Evolutionary conservation across 2,329 filamentous ascomycete genomes (phyloP), one percentile per base, ranked within the genome.

Genomic region (Pseudonectria foliicola): DNA sequence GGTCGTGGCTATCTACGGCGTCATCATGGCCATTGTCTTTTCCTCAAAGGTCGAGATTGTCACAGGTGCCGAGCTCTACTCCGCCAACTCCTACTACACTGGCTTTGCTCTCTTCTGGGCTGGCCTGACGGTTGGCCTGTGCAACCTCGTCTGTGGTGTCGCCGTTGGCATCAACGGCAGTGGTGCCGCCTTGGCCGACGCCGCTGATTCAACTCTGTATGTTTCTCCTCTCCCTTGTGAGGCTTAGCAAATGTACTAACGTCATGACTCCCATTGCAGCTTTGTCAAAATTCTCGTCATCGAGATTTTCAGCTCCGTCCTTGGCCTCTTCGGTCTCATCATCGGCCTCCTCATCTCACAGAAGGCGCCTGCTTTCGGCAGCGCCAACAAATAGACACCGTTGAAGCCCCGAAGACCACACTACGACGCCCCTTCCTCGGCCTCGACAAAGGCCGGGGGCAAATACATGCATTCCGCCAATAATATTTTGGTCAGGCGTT

Each of bases 1-100:
- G 69, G 92, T 98, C 57, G 92, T 98, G 56, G 92, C 92, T 64
- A 98, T 98, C 64, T 98, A 98, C 74, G 93, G 93, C 54, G 90
- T 98, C 66, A 98, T 98, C 68, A 98, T 98, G 88, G 84, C 89
- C 54, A 98, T 98, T 61, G 85, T 98, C 55, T 96, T 96, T 70
- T 93, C 89, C 29, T 76, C 89, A 43, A 94, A 95, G 65, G 68
- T 98, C 52, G 74, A 76, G 51, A 62, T 73, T 37, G 74, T 92
- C 21, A 57, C 70, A 28, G 73, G 73, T 37, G 75, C 81, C 26
- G 71, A 73, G 13, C 63, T 88, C 21, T 84, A 82, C 66, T 82
- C 82, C 10, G 78, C 75, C 34, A 79, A 77, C 59, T 86, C 87
- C 55, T 92, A 90, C 68, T 98, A 94, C 61, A 95, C 89, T 15